Evolutionary conservation across 1,284 basidiomycete species (phyloP).

Genomic region (Ustilago cynodontis): DNA sequence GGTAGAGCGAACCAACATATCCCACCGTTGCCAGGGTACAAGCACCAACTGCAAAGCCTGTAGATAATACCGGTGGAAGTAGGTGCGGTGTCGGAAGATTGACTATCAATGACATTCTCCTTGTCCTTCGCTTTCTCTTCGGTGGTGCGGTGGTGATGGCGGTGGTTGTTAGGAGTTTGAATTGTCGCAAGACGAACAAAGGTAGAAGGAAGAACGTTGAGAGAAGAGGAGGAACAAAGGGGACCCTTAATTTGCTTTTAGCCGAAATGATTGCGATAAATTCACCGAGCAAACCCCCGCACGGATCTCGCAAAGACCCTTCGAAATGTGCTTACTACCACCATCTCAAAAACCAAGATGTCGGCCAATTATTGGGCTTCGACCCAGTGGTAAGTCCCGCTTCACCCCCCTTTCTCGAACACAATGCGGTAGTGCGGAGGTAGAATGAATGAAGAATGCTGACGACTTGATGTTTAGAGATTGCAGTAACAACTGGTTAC

Average conservation of each 20-base stretch:
- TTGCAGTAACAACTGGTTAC: conserved; percentile 65
- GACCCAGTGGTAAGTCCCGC: conserved; percentile 58
- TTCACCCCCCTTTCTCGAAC: background rate
- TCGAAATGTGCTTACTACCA: background rate
- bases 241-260: conserved; percentile 19
- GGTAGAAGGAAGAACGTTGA: background rate
- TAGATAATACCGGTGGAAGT: conserved; percentile 25
- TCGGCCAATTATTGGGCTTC: conserved; percentile 67
- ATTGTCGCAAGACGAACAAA: background rate
- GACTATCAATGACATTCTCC: conserved; percentile 43
- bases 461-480: background rate
- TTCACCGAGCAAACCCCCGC: conserved; percentile 16
- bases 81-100: conserved; percentile 15
- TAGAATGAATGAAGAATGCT: background rate
- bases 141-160: background rate
- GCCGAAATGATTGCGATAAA: conserved; percentile 4
- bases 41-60: conserved; percentile 31
- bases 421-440: background rate
- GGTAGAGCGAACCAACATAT: conserved; percentile 73
- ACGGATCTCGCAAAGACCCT: too few species aligned
- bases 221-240: conserved; percentile 14
- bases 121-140: too few species aligned
- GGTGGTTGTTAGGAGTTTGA: background rate
- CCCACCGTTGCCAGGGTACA: conserved; percentile 68
- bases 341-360: conserved; percentile 32